Percentiles rank a stretch among this genome's conserved stretches.
Evolutionary conservation across 208 protist species (phyloP).

Genomic region (Crithidia bombi): DNA sequence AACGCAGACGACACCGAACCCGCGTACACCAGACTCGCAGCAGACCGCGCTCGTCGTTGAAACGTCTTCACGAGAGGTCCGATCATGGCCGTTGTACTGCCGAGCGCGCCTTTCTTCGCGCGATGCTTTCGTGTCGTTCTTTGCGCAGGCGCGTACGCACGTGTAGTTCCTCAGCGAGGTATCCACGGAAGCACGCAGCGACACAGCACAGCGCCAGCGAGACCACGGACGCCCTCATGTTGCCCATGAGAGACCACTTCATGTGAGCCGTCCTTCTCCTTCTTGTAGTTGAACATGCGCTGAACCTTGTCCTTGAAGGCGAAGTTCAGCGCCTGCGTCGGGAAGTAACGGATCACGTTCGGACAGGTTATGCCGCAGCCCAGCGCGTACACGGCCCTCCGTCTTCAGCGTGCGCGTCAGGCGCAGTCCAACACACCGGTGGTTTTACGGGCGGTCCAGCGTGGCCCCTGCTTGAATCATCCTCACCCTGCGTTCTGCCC

Average conservation of each 20-base stretch:
- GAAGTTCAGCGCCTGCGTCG: constrained; percentile 98
- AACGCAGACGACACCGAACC: constrained; percentile 95
- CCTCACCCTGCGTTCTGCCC: constrained; percentile 94
- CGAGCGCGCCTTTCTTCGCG: constrained; percentile 82
- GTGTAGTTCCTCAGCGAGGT: constrained; percentile 97
- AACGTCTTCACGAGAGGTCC: constrained; percentile 94
- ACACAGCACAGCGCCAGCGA: constrained; percentile 95
- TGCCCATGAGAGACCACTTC: constrained; percentile 92
- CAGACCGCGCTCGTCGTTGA: constrained; percentile 74
- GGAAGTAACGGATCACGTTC: constrained; percentile 98
- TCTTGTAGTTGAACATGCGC: constrained; percentile 93
- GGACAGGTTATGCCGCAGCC: constrained; percentile 98
- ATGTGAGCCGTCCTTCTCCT: constrained; percentile 76
- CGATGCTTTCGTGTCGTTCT: constrained; percentile 92
- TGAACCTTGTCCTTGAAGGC: constrained; percentile 98
- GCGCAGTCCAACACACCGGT: constrained; percentile 95
- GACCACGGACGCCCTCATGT: constrained; percentile 96
- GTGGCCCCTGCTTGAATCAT: constrained; percentile 83
- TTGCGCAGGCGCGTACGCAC: constrained; percentile 97
- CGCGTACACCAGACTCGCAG: constrained; percentile 95
- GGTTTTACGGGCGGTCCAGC: constrained; percentile 89
- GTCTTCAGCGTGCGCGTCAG: constrained; percentile 91
- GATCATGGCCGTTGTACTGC: constrained; percentile 96
- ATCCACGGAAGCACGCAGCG: constrained; percentile 97
- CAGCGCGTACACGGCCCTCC: constrained; percentile 94